These are phyloP conservation scores for Trichoderma atrobrunneum DNA, from an alignment of 2,329 filamentous ascomycete genomes.

Conservation along the genomic window DNA sequence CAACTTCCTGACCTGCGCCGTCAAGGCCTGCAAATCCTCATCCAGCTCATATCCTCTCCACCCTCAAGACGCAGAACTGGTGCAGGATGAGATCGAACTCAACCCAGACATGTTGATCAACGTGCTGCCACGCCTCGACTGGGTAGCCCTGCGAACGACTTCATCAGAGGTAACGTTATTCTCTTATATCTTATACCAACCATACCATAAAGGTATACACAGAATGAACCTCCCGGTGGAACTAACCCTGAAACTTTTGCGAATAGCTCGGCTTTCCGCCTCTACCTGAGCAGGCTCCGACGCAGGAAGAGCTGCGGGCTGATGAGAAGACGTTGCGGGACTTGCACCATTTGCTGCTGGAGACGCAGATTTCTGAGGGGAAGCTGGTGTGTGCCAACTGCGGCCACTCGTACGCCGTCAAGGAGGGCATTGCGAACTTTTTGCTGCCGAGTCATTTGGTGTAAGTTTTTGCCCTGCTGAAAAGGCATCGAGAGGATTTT, in stretches of 20 bases:
- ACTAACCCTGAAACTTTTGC: background rate
- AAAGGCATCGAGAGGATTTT: background rate
- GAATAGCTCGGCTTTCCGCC: conserved; percentile 72
- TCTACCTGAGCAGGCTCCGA: conserved; percentile 64
- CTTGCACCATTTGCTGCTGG: conserved; percentile 76
- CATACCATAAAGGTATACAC: background rate
- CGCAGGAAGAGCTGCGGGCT: conserved; percentile 57
- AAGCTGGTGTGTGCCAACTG: conserved; percentile 89
- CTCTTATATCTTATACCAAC: conserved; percentile 24
- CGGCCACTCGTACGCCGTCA: conserved; percentile 89
- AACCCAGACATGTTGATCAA: conserved; percentile 80
- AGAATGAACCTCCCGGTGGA: background rate
- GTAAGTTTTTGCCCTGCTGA: conserved; percentile 30
- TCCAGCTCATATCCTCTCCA: conserved; percentile 83
- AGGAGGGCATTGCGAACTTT: conserved; percentile 97
- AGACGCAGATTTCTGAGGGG: conserved; percentile 87
- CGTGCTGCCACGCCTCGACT: conserved; percentile 83
- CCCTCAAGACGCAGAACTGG: conserved; percentile 86
- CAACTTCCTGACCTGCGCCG: conserved; percentile 94
- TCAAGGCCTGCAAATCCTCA: conserved; percentile 87
- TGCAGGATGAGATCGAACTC: conserved; percentile 78
- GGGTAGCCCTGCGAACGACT: conserved; percentile 73
- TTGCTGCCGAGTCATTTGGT: conserved; percentile 89
- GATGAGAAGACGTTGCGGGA: conserved; percentile 72
- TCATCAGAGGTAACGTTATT: conserved; percentile 63